Evolutionary conservation across 2,329 filamentous ascomycete species (phyloP), one percentile per base, ranked within the genome.

Genomic region (Phoma sp.): DNA sequence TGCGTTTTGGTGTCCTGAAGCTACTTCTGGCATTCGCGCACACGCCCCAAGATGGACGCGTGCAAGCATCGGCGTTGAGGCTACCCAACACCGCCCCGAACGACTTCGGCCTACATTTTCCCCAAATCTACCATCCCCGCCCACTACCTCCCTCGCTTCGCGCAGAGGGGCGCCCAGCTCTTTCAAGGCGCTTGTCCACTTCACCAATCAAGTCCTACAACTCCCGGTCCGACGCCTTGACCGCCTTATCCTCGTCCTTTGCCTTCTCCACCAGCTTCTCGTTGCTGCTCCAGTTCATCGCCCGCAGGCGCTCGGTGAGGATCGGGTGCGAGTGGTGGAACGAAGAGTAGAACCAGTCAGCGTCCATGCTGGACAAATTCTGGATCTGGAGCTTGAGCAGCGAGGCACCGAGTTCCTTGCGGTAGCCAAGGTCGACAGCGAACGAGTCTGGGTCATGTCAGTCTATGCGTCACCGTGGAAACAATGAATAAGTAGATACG

Each of bases 241-340:
- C 82, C 29, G 86, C 84, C 70, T 83, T 84, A 46, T 85, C 78
- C 57, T 79, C 80, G 60, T 85, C 83, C 65, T 81, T 77, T 27
- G 72, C 70, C 77, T 85, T 83, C 55, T 71, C 70, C 51, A 78
- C 77, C 19, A 81, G 75, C 70, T 84, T 85, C 65, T 81, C 80
- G 57, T 83, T 81, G 58, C 91, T 87, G 71, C 88, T 87, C 93
- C 94, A 99, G 62, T 91, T 88, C 57, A 99, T 84, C 1, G 94
- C 95, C 76, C 90, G 91, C 69, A 99, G 83, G 69, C 95, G 87
- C 84, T 99, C 96, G 1, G 93, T 90, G 64, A 99, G 82, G 64
- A 98, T 97, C 1, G 95, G 95, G 78, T 99, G 95, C 22, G 94
- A 97, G 83, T 96, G 97, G 80, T 99, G 93, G 82, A 98, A 99